Percentiles rank a stretch among this genome's conserved stretches.
These are phyloP conservation scores for Ilyonectria robusta DNA, from an alignment of 2,329 filamentous ascomycete genomes.

Conservation along the genomic window DNA sequence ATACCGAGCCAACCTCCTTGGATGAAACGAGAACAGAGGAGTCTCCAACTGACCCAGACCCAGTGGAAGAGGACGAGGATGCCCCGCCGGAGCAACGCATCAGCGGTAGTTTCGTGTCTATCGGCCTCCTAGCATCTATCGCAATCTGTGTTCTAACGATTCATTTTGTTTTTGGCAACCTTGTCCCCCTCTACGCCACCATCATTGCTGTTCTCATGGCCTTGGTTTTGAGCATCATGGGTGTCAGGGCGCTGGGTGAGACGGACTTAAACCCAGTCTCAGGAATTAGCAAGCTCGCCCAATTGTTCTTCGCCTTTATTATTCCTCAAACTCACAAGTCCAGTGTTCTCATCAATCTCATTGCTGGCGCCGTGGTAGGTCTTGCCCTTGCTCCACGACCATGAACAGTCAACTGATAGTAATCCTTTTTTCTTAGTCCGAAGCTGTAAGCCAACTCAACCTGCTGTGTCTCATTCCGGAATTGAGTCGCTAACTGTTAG, in stretches of 20 bases:
- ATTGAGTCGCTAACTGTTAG: constrained; percentile 15
- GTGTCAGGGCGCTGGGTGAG: constrained; percentile 78
- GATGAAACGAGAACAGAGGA: constrained; percentile 29
- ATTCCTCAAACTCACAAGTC: constrained; percentile 86
- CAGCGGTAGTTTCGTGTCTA: constrained; percentile 75
- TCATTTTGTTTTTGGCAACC: constrained; percentile 83
- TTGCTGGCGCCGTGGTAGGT: constrained; percentile 85
- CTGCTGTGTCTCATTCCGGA: too few relatives aligned
- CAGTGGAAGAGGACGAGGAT: constrained; percentile 75
- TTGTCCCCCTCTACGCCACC: constrained; percentile 85
- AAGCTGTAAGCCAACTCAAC: constrained; percentile 15
- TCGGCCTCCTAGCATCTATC: constrained; percentile 84
- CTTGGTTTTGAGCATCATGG: constrained; percentile 82
- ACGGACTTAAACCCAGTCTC: constrained; percentile 97
- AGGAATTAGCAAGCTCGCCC: constrained; percentile 95
- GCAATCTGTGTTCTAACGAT: constrained; percentile 85
- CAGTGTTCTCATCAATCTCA: constrained; percentile 93
- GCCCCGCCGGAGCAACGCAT: constrained; percentile 89
- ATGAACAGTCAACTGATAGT: constrained; percentile 5
- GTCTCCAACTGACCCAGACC: constrained; percentile 48
- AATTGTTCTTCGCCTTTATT: constrained; percentile 93
- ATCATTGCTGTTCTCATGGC: constrained; percentile 87
- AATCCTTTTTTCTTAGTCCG: not conserved
- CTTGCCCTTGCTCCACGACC: not conserved
- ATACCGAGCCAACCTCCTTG: constrained; percentile 17